Evolutionary conservation across 805 yeast species (phyloP).

Genomic region (Isabelozyma gotoi): DNA sequence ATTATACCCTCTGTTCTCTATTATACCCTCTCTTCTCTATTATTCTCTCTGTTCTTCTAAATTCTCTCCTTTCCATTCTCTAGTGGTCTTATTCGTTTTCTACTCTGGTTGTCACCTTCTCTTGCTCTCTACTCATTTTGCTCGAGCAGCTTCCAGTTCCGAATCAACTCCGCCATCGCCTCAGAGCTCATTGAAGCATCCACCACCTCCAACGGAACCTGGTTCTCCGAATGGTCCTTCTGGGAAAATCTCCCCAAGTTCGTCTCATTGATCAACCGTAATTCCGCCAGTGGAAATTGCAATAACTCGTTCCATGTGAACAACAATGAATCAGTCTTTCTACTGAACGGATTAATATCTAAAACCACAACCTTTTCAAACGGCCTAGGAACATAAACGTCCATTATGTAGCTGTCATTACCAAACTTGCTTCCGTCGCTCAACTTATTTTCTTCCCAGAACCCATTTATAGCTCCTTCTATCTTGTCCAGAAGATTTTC

Average conservation of each 20-base stretch:
- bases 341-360: slow-evolving; percentile 84
- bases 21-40: too few relatives aligned
- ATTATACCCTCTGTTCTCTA: too few relatives aligned
- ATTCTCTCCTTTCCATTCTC: not conserved
- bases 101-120: not conserved
- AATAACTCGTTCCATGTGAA: slow-evolving; percentile 83
- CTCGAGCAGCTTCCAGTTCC: slow-evolving; percentile 46
- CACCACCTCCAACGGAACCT: slow-evolving; percentile 88
- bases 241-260: slow-evolving; percentile 75
- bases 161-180: slow-evolving; percentile 67
- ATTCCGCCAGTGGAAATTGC: slow-evolving; percentile 26
- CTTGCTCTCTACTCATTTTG: slow-evolving; percentile 3
- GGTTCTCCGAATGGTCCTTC: slow-evolving; percentile 84
- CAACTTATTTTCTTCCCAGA: slow-evolving; percentile 45
- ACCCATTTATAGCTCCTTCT: slow-evolving; percentile 46
- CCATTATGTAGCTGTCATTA: slow-evolving; percentile 58
- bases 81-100: not conserved
- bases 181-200: slow-evolving; percentile 74
- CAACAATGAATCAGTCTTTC: slow-evolving; percentile 74
- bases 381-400: slow-evolving; percentile 80
- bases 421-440: slow-evolving; percentile 11
- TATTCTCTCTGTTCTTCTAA: not conserved
- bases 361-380: slow-evolving; percentile 63
- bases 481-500: slow-evolving; percentile 50
- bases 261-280: slow-evolving; percentile 65